Conservation (phyloP, 192 early-diverging fungal species). For the Coemansia sp. region DNA sequence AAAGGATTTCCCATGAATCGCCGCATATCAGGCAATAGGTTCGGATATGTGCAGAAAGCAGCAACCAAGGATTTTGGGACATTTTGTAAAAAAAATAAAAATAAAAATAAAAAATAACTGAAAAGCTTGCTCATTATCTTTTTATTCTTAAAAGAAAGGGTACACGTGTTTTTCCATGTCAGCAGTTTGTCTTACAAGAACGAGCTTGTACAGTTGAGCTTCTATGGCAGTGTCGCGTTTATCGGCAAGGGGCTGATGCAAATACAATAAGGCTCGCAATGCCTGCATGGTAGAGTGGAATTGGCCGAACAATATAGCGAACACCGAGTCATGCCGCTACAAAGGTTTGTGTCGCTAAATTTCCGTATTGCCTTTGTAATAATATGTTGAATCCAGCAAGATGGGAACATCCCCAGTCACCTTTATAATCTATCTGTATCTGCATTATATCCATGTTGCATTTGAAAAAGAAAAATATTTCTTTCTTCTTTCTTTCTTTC, state of each 20-base stretch:
- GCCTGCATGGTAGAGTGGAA: not conserved
- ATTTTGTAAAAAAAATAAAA: no score
- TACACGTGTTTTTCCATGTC: no score
- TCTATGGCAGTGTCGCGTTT: not conserved
- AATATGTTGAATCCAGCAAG: no score
- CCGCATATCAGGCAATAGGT: not conserved
- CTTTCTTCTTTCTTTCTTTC: not conserved
- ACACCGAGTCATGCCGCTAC: not conserved
- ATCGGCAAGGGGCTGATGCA: not conserved
- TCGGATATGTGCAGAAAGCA: not conserved
- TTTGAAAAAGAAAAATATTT: not conserved
- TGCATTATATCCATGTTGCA: not conserved
- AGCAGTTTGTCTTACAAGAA: not conserved
- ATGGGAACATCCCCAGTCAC: no score
- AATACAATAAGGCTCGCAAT: not conserved
- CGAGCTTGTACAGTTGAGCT: not conserved
- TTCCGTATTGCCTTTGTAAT: no score
- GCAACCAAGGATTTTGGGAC: not conserved
- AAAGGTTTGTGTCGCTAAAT: no score
- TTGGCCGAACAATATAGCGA: conserved; percentile 2
- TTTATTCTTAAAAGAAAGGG: no score
- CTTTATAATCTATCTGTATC: no score
- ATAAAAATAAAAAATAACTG: no score
- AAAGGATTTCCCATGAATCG: not conserved
- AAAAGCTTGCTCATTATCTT: no score